Conservation (phyloP, 495 filamentous ascomycete genomes). For the Bacidia rubella region DNA sequence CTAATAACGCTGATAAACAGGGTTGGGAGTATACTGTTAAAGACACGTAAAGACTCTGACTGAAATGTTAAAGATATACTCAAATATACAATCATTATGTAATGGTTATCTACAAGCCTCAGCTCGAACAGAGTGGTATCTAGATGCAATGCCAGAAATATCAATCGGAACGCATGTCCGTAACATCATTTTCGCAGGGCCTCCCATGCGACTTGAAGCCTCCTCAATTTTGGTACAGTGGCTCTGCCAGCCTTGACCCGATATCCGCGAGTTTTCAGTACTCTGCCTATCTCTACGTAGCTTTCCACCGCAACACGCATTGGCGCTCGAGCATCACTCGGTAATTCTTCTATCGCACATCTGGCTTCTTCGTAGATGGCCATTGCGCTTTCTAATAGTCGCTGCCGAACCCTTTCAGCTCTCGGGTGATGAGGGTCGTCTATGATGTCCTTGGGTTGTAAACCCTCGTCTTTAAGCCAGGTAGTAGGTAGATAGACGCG, state of each 20-base stretch:
- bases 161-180: neutral
- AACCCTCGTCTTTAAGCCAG: slow-evolving; percentile 43
- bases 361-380: slow-evolving; percentile 35
- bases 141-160: neutral
- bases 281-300: slow-evolving; percentile 60
- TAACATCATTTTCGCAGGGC: slow-evolving; percentile 24
- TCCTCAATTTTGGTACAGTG: slow-evolving; percentile 41
- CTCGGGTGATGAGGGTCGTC: slow-evolving; percentile 26
- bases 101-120: neutral
- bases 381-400: slow-evolving; percentile 43
- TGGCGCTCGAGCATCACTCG: slow-evolving; percentile 39
- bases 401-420: slow-evolving; percentile 34
- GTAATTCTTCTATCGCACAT: slow-evolving; percentile 41
- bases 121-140: slow-evolving; percentile 12
- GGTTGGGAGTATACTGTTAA: too few relatives aligned
- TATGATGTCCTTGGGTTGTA: slow-evolving; percentile 40
- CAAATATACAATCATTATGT: neutral
- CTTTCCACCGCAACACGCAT: slow-evolving; percentile 55
- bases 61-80: too few relatives aligned
- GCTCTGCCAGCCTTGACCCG: slow-evolving; percentile 39
- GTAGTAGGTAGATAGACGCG: slow-evolving; percentile 48
- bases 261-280: slow-evolving; percentile 32
- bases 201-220: slow-evolving; percentile 41
- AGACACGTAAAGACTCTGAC: too few relatives aligned
- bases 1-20: too few relatives aligned